Percentiles rank a stretch among this genome's conserved stretches.
phyloP scores from a whole-genome alignment of 495 filamentous ascomycete species.

The Penicillium cosmopolitanum region DNA sequence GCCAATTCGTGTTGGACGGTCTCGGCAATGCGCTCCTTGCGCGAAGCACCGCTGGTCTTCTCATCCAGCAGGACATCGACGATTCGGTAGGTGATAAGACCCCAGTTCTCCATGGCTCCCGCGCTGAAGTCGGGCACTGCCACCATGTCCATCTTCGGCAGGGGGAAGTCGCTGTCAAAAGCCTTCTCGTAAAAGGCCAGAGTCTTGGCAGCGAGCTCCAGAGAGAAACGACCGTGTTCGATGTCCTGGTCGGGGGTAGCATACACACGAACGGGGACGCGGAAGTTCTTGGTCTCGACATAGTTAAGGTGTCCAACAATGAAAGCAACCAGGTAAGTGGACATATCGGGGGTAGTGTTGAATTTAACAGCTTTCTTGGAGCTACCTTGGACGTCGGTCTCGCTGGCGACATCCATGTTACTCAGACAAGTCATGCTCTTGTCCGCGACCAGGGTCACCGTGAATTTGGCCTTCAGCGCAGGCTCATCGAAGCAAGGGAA shows the following conservation, averaged over 20 bases:
- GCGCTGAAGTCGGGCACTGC: conserved; percentile 93
- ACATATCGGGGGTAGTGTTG: conserved; percentile 68
- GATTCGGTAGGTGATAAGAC: conserved; percentile 90
- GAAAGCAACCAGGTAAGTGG: conserved; percentile 70
- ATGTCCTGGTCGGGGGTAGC: conserved; percentile 66
- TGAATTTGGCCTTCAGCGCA: conserved; percentile 68
- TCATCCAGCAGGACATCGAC: conserved; percentile 93
- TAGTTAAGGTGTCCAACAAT: conserved; percentile 69
- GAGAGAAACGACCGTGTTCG: conserved; percentile 66
- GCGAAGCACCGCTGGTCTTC: conserved; percentile 86
- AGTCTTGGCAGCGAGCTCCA: conserved; percentile 64
- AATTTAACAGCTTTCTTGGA: conserved; percentile 69
- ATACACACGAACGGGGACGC: conserved; percentile 67
- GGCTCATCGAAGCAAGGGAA: conserved; percentile 77
- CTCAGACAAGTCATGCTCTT: conserved; percentile 65
- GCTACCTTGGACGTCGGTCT: conserved; percentile 56
- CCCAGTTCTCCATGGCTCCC: conserved; percentile 99
- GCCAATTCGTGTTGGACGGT: conserved; percentile 96
- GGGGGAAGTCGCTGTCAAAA: conserved; percentile 56
- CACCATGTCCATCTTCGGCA: conserved; percentile 97
- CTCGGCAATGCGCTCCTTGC: conserved; percentile 90
- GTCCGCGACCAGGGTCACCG: conserved; percentile 65
- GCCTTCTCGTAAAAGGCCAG: conserved; percentile 59
- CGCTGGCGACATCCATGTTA: conserved; percentile 68
- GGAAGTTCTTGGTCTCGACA: conserved; percentile 66